These are phyloP conservation scores for Starmera quercuum DNA, from an alignment of 805 yeast genomes.

Conservation along the genomic window DNA sequence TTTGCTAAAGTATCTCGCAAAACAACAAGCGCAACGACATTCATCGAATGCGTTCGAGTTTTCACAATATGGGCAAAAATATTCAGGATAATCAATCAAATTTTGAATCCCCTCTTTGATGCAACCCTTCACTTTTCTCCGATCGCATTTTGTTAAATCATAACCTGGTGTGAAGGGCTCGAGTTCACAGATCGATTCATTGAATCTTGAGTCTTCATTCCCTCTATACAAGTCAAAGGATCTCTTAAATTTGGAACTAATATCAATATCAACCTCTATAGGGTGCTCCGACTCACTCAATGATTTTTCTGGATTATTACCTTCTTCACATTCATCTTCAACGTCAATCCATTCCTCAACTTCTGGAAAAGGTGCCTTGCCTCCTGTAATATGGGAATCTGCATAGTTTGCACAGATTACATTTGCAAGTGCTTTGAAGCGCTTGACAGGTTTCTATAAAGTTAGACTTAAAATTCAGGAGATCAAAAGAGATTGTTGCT, in stretches of 20 bases:
- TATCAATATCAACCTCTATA: neutral
- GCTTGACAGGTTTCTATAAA: constrained; percentile 8
- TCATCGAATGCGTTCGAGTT: constrained; percentile 20
- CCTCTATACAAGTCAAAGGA: neutral
- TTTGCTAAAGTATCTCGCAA: constrained; percentile 17
- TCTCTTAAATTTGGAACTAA: neutral
- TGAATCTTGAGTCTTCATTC: constrained; percentile 2
- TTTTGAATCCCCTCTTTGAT: constrained; percentile 15
- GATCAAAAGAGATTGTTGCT: too few species aligned
- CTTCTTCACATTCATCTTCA: neutral
- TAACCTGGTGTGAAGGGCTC: constrained; percentile 15
- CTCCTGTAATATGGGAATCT: constrained; percentile 14
- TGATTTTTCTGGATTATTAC: neutral
- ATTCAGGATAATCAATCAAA: constrained; percentile 14
- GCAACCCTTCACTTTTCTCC: constrained; percentile 13
- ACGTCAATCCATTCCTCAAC: neutral
- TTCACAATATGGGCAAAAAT: constrained; percentile 20
- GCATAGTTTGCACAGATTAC: constrained; percentile 16
- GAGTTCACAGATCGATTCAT: constrained; percentile 12
- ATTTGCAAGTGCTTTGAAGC: constrained; percentile 13
- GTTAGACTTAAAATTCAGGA: too few species aligned
- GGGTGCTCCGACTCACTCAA: neutral
- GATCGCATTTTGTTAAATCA: constrained; percentile 14
- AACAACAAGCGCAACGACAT: constrained; percentile 21
- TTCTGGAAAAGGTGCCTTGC: constrained; percentile 17